Conservation (phyloP, 2,329 filamentous ascomycete species). For the Verticillium longisporum region DNA sequence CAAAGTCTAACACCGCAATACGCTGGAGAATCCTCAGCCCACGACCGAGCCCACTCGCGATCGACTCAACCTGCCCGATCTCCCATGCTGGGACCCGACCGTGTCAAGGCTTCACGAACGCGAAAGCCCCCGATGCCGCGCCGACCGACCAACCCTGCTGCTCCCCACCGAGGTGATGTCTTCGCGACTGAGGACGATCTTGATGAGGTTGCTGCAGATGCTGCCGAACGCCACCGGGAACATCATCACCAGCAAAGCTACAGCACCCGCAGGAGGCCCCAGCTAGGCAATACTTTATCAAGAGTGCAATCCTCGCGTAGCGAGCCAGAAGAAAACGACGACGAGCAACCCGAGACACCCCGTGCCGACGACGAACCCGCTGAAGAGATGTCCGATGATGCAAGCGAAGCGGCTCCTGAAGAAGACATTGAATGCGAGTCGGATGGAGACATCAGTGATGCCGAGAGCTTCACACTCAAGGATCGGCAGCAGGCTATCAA, state of each 20-base stretch:
- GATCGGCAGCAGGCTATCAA: slow-evolving; percentile 98
- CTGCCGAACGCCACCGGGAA: slow-evolving; percentile 36
- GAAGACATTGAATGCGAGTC: slow-evolving; percentile 50
- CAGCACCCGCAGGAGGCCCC: slow-evolving; percentile 25
- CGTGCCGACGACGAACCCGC: slow-evolving; percentile 18
- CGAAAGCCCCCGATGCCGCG: slow-evolving; percentile 69
- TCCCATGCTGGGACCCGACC: slow-evolving; percentile 37
- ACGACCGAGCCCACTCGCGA: slow-evolving; percentile 31
- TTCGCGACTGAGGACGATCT: slow-evolving; percentile 90
- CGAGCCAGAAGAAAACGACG: slow-evolving; percentile 14
- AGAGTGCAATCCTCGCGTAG: slow-evolving; percentile 34
- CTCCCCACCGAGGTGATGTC: slow-evolving; percentile 73
- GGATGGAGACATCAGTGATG: slow-evolving; percentile 73
- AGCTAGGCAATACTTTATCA: slow-evolving; percentile 25
- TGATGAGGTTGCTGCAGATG: slow-evolving; percentile 69
- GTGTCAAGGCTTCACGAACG: slow-evolving; percentile 43
- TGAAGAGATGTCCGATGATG: slow-evolving; percentile 26
- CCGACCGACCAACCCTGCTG: slow-evolving; percentile 61
- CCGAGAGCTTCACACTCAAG: slow-evolving; percentile 95
- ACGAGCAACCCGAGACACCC: background rate
- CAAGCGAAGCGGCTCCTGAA: slow-evolving; percentile 21
- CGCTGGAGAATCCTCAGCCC: slow-evolving; percentile 27
- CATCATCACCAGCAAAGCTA: slow-evolving; percentile 18
- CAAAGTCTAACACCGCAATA: slow-evolving; percentile 12
- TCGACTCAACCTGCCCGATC: slow-evolving; percentile 31